Evolutionary conservation across 352 stramenopile species (phyloP), one percentile per base, ranked within the genome.

Genomic region (Globisporangium spinosum): DNA sequence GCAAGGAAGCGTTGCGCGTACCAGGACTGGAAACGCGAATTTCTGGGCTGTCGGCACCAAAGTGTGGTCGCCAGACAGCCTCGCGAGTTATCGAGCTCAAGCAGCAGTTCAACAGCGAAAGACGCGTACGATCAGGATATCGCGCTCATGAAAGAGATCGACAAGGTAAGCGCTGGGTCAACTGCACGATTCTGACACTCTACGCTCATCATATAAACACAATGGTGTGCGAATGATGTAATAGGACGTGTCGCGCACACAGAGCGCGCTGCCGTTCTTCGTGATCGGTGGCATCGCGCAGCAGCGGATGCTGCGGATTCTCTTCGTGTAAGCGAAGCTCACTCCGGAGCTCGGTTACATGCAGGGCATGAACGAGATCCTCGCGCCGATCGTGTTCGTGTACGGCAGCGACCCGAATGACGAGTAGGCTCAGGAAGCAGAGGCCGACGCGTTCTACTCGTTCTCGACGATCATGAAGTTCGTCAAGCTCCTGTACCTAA

Each of bases 321-420:
- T 96, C 12, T 94, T 93, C 29, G 70, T 93, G 0, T 92, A 89
- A 62, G 82, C 90, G 15, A 89, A 89, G 65, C 75, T 91, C 40
- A 76, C 98, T 58, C 76, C 85, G 1, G 75, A 90, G 7, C 78
- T 97, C 22, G 89, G 90, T 27, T 98, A 98, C 80, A 86, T 96
- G 61, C 95, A 98, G 74, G 95, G 93, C 45, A 98, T 98, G 95
- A 97, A 98, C 71, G 95, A 98, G 70, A 91, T 98, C 62, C 77
- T 97, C 2, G 94, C 87, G 3, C 92, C 90, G 35, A 71, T 98
- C 3, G 51, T 97, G 20, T 87, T 85, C 64, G 82, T 86, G 4
- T 85, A 95, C 25, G 87, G 92, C 63, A 79, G 70, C 10, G 89
- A 96, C 61, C 45, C 61, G 8, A 51, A 54, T 12, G 65, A 77